Percentiles rank a stretch among this genome's conserved stretches.
phyloP scores from a whole-genome alignment of 2,329 filamentous ascomycete genomes.

The Cordyceps tenuipes region DNA sequence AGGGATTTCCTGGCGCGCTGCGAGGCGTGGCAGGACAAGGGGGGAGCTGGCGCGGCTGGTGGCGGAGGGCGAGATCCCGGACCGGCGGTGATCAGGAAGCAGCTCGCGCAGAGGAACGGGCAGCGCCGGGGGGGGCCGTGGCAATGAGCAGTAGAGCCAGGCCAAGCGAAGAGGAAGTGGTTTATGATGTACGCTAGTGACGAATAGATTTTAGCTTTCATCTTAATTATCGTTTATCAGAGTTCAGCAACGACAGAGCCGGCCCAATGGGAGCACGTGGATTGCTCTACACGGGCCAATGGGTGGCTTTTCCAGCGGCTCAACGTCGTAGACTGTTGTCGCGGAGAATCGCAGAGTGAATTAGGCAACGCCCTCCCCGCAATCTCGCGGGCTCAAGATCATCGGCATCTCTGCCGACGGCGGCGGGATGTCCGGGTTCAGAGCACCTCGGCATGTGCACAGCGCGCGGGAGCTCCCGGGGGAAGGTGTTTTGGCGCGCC shows the following conservation, averaged over 20 bases:
- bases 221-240: background rate
- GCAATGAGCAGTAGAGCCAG: background rate
- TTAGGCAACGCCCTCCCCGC: background rate
- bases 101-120: too few relatives aligned
- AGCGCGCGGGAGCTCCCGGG: conserved; percentile 4
- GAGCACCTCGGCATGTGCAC: conserved; percentile 9
- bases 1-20: conserved; percentile 13
- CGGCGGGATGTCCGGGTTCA: background rate
- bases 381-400: background rate
- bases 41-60: background rate
- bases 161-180: background rate
- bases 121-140: too few relatives aligned
- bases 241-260: background rate
- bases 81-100: background rate
- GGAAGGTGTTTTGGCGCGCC: background rate
- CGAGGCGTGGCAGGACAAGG: background rate
- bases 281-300: background rate
- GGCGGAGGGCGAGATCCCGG: background rate
- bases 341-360: background rate
- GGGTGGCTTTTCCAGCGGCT: background rate
- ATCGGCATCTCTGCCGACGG: background rate
- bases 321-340: background rate
- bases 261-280: background rate
- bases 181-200: background rate
- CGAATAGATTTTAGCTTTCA: background rate